Base-by-base conservation (phyloP, 352 stramenopile genomes). In the Pythium aphanidermatum region DNA sequence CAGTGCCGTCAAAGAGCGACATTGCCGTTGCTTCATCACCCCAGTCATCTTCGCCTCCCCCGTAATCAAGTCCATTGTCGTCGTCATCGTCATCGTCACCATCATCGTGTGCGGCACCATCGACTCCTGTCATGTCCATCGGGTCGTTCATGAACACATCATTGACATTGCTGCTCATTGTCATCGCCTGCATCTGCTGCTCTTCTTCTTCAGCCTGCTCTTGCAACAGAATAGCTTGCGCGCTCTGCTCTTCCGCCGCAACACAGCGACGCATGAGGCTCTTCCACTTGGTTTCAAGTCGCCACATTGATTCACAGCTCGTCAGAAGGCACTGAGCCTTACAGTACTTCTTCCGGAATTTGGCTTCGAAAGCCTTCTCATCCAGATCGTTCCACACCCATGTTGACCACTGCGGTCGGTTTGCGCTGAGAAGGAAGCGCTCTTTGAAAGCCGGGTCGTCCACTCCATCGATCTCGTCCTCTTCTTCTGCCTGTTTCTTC, bases 371-470 rank as follows among this genome's bases (percentile, higher is more conserved):
- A 14, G 67, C 58, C 10, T 60, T 68, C 17, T 82, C 63, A 20
- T 55, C 25, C 2, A 70, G 77, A 46, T 89, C 68, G 1, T 67
- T 72, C 74, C 74, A 86, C 19, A 89, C 68, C 77, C 74, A 89
- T 35, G 76, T 83, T 12, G 74, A 59, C 76, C 76, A 89, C 32
- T 86, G 74, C 26, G 70, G 60, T 9, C 62, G 53, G 13, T 68
- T 64, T 2, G 63, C 63, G n/a, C 55, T 55, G 20, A 67, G 60
- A 37, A 89, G 65, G 46, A 86, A 89, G 7, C 71, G 65, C 12
- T 82, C 65, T 25, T 79, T 74, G 44, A 89, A 89, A 3, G 55
- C 55, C 16, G 69, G 74, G 20, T 89, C 76, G 2, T 81, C 72
- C 13, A 89, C 40, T 1, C 74, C 76, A 17, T 79, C 69, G 13